Evolutionary conservation across 768 basidiomycete species (phyloP).

Genomic region (Hypsizygus marmoreus): DNA sequence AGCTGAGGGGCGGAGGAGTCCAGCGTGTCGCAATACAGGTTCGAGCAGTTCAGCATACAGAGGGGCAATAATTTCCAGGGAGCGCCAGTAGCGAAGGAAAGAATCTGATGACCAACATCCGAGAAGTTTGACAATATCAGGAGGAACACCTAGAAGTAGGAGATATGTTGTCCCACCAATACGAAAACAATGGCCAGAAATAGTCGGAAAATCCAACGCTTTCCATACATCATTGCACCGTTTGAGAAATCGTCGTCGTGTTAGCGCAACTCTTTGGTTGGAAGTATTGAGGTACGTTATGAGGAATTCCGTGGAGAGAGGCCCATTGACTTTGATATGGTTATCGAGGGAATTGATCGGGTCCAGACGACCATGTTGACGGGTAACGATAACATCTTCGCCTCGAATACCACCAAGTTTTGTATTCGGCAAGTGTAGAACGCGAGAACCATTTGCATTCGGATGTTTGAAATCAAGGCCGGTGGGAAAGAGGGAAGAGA

Average conservation of each 20-base stretch:
- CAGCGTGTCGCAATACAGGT: neutral
- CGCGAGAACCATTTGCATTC: constrained; percentile 10
- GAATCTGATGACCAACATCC: constrained; percentile 33
- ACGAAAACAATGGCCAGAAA: constrained; percentile 32
- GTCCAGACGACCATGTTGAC: constrained; percentile 17
- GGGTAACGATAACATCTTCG: constrained; percentile 18
- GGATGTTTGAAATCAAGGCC: neutral
- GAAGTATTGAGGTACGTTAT: neutral
- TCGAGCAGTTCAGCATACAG: neutral
- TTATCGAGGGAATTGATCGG: constrained; percentile 12
- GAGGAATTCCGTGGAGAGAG: constrained; percentile 2
- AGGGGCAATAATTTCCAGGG: constrained; percentile 20
- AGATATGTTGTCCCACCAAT: constrained; percentile 39
- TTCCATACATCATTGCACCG: constrained; percentile 31
- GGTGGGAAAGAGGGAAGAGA: constrained; percentile 8
- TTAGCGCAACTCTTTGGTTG: no score
- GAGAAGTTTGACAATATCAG: constrained; percentile 29
- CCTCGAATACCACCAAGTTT: constrained; percentile 22
- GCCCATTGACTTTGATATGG: constrained; percentile 20
- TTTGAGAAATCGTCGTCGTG: no score
- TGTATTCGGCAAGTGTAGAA: constrained; percentile 25
- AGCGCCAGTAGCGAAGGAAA: constrained; percentile 33
- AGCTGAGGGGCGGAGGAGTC: neutral
- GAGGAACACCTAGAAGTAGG: constrained; percentile 26
- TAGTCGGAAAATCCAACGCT: constrained; percentile 8